phyloP scores from a whole-genome alignment of 192 early-diverging fungal species.

The Umbelopsis ramanniana region DNA sequence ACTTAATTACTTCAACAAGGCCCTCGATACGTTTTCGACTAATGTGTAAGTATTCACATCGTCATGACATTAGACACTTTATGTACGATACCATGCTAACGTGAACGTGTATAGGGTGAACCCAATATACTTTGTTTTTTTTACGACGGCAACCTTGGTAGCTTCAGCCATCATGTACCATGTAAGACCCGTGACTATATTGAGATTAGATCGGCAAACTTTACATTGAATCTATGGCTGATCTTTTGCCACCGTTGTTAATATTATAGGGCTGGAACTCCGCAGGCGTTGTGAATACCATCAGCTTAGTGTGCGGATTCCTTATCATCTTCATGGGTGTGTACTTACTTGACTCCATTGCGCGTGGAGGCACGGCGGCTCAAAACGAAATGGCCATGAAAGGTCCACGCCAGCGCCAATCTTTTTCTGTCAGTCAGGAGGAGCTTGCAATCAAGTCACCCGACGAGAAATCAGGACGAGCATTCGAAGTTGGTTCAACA shows the following conservation, averaged over 20 bases:
- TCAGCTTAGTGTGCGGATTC: slow-evolving; percentile 88
- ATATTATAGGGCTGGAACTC: slow-evolving; percentile 75
- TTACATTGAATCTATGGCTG: background rate
- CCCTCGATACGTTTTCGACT: slow-evolving; percentile 88
- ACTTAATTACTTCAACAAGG: slow-evolving; percentile 98
- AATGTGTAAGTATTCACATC: slow-evolving; percentile 61
- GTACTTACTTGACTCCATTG: slow-evolving; percentile 72
- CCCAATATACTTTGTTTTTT: slow-evolving; percentile 95
- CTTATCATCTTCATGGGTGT: slow-evolving; percentile 94
- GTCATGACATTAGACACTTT: no score
- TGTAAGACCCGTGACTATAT: slow-evolving; percentile 33
- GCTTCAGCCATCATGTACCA: slow-evolving; percentile 89
- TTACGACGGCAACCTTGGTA: slow-evolving; percentile 92
- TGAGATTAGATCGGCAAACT: background rate
- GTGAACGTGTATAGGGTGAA: slow-evolving; percentile 57
- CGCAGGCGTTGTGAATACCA: slow-evolving; percentile 70
- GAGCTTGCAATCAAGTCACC: background rate
- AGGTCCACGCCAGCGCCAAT: background rate
- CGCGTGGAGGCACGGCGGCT: slow-evolving; percentile 19
- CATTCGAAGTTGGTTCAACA: background rate
- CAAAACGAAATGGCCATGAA: background rate
- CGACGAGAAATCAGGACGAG: background rate
- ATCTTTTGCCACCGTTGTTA: slow-evolving; percentile 50
- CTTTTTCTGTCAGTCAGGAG: background rate
- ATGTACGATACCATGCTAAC: no score